These are phyloP conservation scores for Heteromeles arbutifolia DNA, from an alignment of 306 rosid genomes.

Conservation along the genomic window DNA sequence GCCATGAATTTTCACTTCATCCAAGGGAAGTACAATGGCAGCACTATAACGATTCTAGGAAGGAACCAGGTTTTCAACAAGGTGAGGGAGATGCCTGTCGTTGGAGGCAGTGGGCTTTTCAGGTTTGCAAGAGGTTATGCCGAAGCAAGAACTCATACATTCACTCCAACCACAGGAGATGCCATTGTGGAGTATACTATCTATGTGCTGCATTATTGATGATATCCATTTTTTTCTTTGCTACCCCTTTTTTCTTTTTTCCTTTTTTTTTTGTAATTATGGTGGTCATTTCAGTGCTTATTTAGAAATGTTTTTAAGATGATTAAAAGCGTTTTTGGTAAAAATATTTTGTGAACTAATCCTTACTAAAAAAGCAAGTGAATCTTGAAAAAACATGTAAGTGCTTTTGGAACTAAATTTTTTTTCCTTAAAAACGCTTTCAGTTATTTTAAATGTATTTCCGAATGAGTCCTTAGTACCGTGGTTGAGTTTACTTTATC, in stretches of 20 bases:
- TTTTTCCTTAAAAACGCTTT: no score
- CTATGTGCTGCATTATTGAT: slow-evolving; percentile 38
- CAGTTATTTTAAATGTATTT: no score
- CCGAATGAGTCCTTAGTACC: no score
- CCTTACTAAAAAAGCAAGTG: no score
- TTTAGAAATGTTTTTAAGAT: no score
- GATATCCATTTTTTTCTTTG: background rate
- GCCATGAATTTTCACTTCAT: slow-evolving; percentile 56
- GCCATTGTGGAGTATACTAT: slow-evolving; percentile 56
- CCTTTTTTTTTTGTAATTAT: background rate
- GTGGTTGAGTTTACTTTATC: background rate
- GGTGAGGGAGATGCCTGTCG: slow-evolving; percentile 72
- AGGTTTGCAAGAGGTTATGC: slow-evolving; percentile 68
- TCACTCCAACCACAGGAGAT: slow-evolving; percentile 20
- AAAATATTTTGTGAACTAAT: no score
- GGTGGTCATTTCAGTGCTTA: background rate
- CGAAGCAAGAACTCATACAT: slow-evolving; percentile 31
- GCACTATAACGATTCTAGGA: slow-evolving; percentile 57
- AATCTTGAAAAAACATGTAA: no score
- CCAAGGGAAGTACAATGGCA: slow-evolving; percentile 66
- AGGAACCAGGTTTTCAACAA: slow-evolving; percentile 40
- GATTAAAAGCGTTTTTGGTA: no score
- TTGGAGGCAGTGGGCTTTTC: slow-evolving; percentile 77
- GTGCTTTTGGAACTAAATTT: no score
- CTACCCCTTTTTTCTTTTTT: background rate